Conservation (phyloP, 192 early-diverging fungal genomes). For the Endogone sp. region DNA sequence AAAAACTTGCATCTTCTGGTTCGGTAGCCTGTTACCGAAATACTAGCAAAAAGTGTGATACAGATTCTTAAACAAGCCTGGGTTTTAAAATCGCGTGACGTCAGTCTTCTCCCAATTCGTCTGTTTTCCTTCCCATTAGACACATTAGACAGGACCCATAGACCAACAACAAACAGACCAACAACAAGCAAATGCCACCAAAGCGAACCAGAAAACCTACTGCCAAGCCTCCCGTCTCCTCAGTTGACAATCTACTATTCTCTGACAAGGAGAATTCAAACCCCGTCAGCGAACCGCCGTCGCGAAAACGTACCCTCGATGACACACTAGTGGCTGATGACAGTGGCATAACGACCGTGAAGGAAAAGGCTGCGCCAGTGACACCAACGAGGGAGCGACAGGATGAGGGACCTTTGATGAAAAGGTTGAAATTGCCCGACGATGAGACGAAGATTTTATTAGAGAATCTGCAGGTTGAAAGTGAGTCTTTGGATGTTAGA, state of each 20-base stretch:
- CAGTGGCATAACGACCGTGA: background rate
- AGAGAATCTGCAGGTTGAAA: background rate
- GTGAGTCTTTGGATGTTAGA: background rate
- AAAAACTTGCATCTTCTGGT: no score
- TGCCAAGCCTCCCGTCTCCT: background rate
- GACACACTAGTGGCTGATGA: background rate
- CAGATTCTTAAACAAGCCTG: no score
- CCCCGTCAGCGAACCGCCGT: no score
- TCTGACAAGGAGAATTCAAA: background rate
- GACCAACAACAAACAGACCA: background rate
- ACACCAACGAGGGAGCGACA: background rate
- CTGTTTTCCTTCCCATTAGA: no score
- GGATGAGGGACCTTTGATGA: background rate
- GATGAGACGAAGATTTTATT: background rate
- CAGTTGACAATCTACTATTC: background rate
- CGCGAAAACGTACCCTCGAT: background rate
- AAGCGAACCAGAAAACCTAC: background rate
- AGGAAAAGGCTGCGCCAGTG: no score
- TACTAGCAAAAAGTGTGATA: no score
- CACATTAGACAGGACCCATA: no score
- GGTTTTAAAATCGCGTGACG: no score
- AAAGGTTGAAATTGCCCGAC: background rate
- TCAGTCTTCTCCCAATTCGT: no score
- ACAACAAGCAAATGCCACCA: background rate
- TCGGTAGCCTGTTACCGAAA: no score